Evolutionary conservation across 2,329 filamentous ascomycete genomes (phyloP), one percentile per base, ranked within the genome.

Genomic region (Emergomyces africanus): DNA sequence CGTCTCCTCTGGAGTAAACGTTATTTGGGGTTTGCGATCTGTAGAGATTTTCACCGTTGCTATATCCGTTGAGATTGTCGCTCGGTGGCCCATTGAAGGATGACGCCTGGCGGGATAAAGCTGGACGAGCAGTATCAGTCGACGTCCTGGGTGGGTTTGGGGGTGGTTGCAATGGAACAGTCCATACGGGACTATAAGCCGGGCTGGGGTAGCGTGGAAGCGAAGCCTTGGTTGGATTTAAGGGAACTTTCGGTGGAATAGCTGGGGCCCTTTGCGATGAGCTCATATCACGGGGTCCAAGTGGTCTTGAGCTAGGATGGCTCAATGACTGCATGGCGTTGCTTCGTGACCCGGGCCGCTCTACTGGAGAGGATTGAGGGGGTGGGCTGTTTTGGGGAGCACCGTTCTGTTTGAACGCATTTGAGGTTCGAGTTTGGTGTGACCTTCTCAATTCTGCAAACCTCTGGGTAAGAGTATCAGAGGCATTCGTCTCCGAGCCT

Each of bases 141-240:
- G 77, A 76, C 2, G 69, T 72, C 59, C 71, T 68, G 23, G 71
- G 74, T 9, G 73, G 70, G 54, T 74, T 73, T 10, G 67, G 65
- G 35, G 70, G 70, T 6, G 69, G 69, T 23, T 74, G 71, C 6
- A 70, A 69, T 33, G 75, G 69, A 5, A 74, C 70, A 1, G 71
- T 75, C 62, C 68, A 74, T 50, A 75, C 72, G 39, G 77, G 77
- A 60, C 74, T 77, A 61, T 79, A 79, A 3, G 77, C 69, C n/a
- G 77, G 77, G 60, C 74, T 75, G 9, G 77, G 77, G 30, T 75
- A 74, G 61, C 74, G 75, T 41, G 77, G 77, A 56, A 79, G 69
- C 15, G 72, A 70, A 30, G 73, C 69, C 56, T 71, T 68, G 20
- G 72, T 55, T 15, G 66, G 46, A 41, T 63, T 55, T 15, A 71